These are phyloP conservation scores for Chamaecrista fasciculata DNA, from an alignment of 306 rosid genomes.

Conservation along the genomic window DNA sequence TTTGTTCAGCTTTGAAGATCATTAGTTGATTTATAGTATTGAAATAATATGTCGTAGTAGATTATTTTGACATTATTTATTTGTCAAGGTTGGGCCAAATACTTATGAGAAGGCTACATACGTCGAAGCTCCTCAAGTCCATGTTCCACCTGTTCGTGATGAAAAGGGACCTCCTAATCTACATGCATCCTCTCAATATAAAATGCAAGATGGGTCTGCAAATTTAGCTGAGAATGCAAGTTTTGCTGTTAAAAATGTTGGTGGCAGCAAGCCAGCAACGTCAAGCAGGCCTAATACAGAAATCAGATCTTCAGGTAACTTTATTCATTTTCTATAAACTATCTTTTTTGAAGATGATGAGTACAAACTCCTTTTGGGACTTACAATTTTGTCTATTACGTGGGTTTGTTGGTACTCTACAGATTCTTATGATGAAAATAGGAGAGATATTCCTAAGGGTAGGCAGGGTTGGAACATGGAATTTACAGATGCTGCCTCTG, in stretches of 20 bases:
- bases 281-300: constrained; percentile 41
- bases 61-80: constrained; percentile 20
- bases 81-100: constrained; percentile 65
- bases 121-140: constrained; percentile 51
- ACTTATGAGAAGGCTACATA: constrained; percentile 48
- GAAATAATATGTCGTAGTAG: background rate
- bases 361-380: background rate
- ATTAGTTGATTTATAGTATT: constrained; percentile 17
- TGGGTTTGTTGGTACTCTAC: constrained; percentile 30
- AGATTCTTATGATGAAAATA: constrained; percentile 46
- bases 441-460: constrained; percentile 35
- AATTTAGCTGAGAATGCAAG: constrained; percentile 28
- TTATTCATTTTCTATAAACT: background rate
- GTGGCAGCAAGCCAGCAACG: constrained; percentile 34
- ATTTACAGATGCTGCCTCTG: constrained; percentile 92
- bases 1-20: constrained; percentile 13
- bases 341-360: background rate
- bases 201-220: constrained; percentile 17
- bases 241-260: constrained; percentile 31
- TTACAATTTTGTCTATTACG: constrained; percentile 1
- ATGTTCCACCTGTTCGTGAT: constrained; percentile 45
- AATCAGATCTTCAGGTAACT: constrained; percentile 47
- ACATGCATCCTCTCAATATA: constrained; percentile 38
- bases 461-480: constrained; percentile 65
- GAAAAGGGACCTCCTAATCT: constrained; percentile 44